phyloP scores from a whole-genome alignment of 2,329 filamentous ascomycete species.

The Neofusicoccum kwambonambiense region DNA sequence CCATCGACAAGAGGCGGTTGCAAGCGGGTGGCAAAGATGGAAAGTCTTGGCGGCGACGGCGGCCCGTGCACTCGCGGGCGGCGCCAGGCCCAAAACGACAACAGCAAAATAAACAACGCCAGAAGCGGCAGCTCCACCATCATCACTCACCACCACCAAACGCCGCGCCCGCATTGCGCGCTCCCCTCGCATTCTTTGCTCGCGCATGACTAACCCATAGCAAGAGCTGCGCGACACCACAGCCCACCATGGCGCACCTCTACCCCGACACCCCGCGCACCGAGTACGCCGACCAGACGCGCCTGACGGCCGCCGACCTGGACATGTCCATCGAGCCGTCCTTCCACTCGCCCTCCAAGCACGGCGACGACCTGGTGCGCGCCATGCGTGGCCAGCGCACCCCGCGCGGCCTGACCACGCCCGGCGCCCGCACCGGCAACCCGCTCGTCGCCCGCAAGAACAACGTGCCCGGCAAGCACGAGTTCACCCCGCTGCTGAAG shows the following conservation, averaged over 20 bases:
- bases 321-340: constrained; percentile 86
- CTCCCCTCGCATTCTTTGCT: constrained; percentile 3
- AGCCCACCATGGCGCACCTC: constrained; percentile 42
- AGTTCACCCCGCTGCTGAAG: constrained; percentile 94
- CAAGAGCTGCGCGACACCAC: constrained; percentile 9
- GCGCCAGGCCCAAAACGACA: constrained; percentile 16
- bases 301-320: constrained; percentile 67
- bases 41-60: constrained; percentile 18
- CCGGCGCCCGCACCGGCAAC: constrained; percentile 68
- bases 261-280: constrained; percentile 83
- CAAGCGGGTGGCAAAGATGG: constrained; percentile 4
- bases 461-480: constrained; percentile 54
- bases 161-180: neutral
- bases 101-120: constrained; percentile 16
- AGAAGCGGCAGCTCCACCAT: neutral
- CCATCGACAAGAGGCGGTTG: neutral
- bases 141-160: constrained; percentile 3
- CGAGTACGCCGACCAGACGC: constrained; percentile 76
- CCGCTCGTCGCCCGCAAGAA: neutral
- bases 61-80: constrained; percentile 21
- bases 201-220: constrained; percentile 9
- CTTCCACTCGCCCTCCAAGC: constrained; percentile 76
- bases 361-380: constrained; percentile 68
- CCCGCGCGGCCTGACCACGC: constrained; percentile 65
- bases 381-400: constrained; percentile 55